These are phyloP conservation scores for Colletotrichum sp. DNA, from an alignment of 2,329 filamentous ascomycete species.

Conservation along the genomic window DNA sequence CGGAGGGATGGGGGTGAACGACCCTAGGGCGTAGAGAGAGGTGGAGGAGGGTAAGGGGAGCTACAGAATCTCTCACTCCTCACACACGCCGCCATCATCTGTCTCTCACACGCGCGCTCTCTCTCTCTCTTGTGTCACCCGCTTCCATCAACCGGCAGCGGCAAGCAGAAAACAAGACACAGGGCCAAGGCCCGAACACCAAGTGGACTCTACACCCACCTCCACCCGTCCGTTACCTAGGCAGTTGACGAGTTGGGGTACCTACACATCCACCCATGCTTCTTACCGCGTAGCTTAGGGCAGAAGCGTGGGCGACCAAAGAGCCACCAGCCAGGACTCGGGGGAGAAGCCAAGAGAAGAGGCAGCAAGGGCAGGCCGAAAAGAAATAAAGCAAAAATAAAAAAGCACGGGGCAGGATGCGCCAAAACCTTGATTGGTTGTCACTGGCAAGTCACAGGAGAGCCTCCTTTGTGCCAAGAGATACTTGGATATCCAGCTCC, in stretches of 20 bases:
- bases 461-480: constrained; percentile 16
- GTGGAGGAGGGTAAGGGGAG: neutral
- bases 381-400: neutral
- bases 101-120: neutral
- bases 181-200: neutral
- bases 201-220: neutral
- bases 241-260: neutral
- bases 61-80: neutral
- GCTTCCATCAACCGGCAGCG: neutral
- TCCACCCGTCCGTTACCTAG: neutral
- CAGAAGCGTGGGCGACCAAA: neutral
- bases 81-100: neutral
- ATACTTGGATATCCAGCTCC: constrained; percentile 21
- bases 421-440: constrained; percentile 22
- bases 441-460: constrained; percentile 18
- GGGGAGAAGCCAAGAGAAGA: neutral
- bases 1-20: neutral
- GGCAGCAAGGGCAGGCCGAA: neutral
- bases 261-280: neutral
- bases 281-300: neutral
- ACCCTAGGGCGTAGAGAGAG: neutral
- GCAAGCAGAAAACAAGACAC: neutral
- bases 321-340: neutral
- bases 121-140: neutral
- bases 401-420: constrained; percentile 14